Conservation (phyloP, 352 stramenopile species). For the Globisporangium polare region DNA sequence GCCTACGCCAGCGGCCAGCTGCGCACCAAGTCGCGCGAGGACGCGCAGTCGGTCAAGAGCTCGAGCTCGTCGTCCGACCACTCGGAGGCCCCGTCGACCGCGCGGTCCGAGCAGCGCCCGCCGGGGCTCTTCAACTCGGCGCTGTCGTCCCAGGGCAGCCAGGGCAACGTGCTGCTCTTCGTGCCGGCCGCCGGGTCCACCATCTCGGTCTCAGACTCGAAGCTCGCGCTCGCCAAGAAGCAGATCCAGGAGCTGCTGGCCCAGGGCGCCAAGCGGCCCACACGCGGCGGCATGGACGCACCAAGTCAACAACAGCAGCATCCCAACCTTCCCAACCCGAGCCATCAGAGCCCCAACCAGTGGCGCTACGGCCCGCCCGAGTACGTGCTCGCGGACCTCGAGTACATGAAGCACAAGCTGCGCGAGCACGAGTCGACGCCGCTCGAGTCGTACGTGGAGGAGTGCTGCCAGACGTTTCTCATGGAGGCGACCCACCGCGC, state of each 20-base stretch:
- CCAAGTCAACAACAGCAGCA: neutral
- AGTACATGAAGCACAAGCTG: slow-evolving; percentile 56
- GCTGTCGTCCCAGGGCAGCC: slow-evolving; percentile 23
- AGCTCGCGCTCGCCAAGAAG: slow-evolving; percentile 51
- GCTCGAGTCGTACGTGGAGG: slow-evolving; percentile 68
- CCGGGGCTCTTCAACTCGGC: slow-evolving; percentile 27
- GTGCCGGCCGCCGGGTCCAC: slow-evolving; percentile 61
- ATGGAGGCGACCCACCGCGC: slow-evolving; percentile 78
- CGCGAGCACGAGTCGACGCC: slow-evolving; percentile 54
- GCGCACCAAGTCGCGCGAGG: slow-evolving; percentile 17
- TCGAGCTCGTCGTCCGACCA: slow-evolving; percentile 24
- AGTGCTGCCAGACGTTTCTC: slow-evolving; percentile 72
- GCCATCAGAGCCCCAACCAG: slow-evolving; percentile 17
- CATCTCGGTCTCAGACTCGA: slow-evolving; percentile 59
- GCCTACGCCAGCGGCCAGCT: slow-evolving; percentile 25
- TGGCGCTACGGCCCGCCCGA: slow-evolving; percentile 72
- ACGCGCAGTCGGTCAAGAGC: slow-evolving; percentile 19
- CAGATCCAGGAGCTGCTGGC: slow-evolving; percentile 53
- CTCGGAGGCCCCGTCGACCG: slow-evolving; percentile 3
- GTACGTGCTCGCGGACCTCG: slow-evolving; percentile 74
- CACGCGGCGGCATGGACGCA: slow-evolving; percentile 35
- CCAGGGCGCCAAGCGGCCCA: slow-evolving; percentile 46
- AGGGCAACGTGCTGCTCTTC: slow-evolving; percentile 68
- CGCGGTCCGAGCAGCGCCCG: slow-evolving; percentile 24
- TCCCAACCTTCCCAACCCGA: neutral